Conservation (phyloP, 495 filamentous ascomycete species). For the Neurospora pannonica region DNA sequence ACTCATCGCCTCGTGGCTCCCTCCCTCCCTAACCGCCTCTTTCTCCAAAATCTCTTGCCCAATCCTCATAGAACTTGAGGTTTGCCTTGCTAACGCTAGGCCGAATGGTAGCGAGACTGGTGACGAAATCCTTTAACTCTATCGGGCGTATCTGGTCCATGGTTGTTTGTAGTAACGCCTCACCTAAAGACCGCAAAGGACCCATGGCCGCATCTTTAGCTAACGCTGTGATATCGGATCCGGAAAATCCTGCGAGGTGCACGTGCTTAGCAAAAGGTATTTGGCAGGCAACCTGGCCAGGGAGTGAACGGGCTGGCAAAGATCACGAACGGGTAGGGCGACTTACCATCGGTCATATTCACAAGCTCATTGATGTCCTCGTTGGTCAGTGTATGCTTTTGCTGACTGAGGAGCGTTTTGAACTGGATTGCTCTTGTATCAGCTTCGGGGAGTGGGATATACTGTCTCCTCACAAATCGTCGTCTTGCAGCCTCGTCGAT, state of each 20-base stretch:
- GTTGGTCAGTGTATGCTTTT: constrained; percentile 72
- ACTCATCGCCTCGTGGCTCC: neutral
- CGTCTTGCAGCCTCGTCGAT: constrained; percentile 93
- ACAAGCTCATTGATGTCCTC: constrained; percentile 70
- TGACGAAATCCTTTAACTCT: constrained; percentile 69
- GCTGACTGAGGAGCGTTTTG: constrained; percentile 66
- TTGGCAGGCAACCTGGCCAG: neutral
- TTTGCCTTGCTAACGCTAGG: constrained; percentile 85
- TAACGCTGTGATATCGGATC: constrained; percentile 92
- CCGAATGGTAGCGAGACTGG: constrained; percentile 75
- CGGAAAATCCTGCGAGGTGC: constrained; percentile 67
- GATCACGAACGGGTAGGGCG: neutral
- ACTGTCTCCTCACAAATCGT: constrained; percentile 87
- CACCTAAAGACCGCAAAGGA: constrained; percentile 81
- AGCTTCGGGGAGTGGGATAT: constrained; percentile 87
- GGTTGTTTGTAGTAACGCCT: constrained; percentile 77
- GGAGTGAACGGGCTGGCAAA: neutral
- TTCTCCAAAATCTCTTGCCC: constrained; percentile 90
- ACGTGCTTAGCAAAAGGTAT: neutral
- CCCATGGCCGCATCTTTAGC: constrained; percentile 99
- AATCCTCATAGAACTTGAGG: constrained; percentile 81
- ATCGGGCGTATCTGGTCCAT: constrained; percentile 94
- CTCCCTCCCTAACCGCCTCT: constrained; percentile 55
- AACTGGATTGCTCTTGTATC: constrained; percentile 72
- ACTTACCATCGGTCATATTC: constrained; percentile 74